A percentile compares a stretch with the other conserved stretches of the same genome.
Conservation (phyloP, 129 eudicot genomes). For the Centaurea solstitialis region DNA sequence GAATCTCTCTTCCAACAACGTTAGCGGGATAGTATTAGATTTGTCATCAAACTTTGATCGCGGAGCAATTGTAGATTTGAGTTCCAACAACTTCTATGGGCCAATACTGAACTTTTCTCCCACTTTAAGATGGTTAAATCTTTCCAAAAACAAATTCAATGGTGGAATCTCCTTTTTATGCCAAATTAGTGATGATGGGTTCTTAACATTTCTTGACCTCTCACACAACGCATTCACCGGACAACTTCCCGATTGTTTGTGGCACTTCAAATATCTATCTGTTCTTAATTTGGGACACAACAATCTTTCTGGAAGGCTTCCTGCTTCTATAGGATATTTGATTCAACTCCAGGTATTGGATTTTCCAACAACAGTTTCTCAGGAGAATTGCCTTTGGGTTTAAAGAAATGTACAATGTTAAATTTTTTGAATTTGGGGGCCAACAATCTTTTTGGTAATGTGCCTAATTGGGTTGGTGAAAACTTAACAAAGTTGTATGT, state of each 20-base stretch:
- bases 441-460: slow-evolving; percentile 29
- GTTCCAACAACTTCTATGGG: no score
- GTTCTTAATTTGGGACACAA: slow-evolving; percentile 36
- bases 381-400: slow-evolving; percentile 31
- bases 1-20: no score
- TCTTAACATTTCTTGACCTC: slow-evolving; percentile 20
- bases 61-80: no score
- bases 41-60: no score
- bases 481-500: background rate
- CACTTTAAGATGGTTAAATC: no score
- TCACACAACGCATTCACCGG: slow-evolving; percentile 21
- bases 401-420: slow-evolving; percentile 15
- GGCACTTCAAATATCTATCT: background rate
- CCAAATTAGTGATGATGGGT: no score
- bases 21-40: no score
- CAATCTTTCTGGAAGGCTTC: slow-evolving; percentile 33
- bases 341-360: background rate
- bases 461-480: slow-evolving; percentile 46
- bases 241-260: slow-evolving; percentile 26
- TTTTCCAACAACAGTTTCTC: slow-evolving; percentile 26
- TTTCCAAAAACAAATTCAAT: no score
- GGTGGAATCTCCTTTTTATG: no score
- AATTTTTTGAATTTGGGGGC: background rate
- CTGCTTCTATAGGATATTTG: slow-evolving; percentile 23
- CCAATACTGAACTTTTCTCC: no score